Evolutionary conservation across 176 grass and related monocot species (phyloP), one percentile per base, ranked within the genome.

Genomic region (Oryza longistaminata): DNA sequence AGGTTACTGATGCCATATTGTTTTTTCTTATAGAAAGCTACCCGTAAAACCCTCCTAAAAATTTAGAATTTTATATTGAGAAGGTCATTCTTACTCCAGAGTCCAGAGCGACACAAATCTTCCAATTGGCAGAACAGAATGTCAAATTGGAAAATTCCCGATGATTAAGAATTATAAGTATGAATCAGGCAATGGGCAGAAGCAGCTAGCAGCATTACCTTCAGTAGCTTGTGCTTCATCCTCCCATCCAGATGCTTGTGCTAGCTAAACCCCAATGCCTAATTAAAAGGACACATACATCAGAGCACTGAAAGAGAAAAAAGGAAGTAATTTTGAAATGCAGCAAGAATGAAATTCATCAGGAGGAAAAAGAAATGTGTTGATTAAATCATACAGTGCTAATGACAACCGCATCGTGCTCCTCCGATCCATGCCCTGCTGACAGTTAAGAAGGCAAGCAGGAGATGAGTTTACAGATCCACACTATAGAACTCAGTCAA

Each of bases 401-500:
- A 4, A 34, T 27, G n/a, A n/a, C n/a, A n/a, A n/a, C n/a, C n/a
- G n/a, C n/a, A n/a, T n/a, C n/a, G n/a, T n/a, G n/a, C n/a, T n/a
- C n/a, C n/a, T n/a, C n/a, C n/a, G n/a, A n/a, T n/a, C n/a, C n/a
- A n/a, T n/a, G n/a, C n/a, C n/a, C n/a, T n/a, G n/a, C n/a, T n/a
- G n/a, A n/a, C n/a, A n/a, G n/a, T n/a, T n/a, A n/a, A n/a, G n/a
- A n/a, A n/a, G n/a, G n/a, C n/a, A n/a, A n/a, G n/a, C n/a, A n/a
- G n/a, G n/a, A n/a, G n/a, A n/a, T n/a, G n/a, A 95, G 74, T 87
- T 92, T 85, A 75, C 87, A 90, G 83, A 98, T n/a, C n/a, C n/a
- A n/a, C n/a, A n/a, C n/a, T n/a, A n/a, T n/a, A 98, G 81, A 93
- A 93, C 40, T 90, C 93, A 0, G 93, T 98, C 73, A 91, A 78